phyloP scores from a whole-genome alignment of 2,329 filamentous ascomycete genomes.

The Pseudogymnoascus sp. region DNA sequence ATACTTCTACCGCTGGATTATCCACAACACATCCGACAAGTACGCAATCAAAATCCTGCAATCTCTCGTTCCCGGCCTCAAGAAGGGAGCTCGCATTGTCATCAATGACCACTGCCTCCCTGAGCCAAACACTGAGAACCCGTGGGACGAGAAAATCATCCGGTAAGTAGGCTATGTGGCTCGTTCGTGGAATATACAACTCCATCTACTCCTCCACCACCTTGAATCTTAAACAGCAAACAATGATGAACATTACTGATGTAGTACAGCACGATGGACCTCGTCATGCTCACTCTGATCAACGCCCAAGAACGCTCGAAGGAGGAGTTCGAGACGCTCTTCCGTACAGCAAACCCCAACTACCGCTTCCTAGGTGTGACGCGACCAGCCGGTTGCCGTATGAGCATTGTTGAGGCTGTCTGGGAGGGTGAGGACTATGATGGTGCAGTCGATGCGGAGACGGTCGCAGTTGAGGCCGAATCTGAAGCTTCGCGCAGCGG shows the following conservation, averaged over 20 bases:
- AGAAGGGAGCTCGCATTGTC: slow-evolving; percentile 41
- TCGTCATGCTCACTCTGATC: slow-evolving; percentile 45
- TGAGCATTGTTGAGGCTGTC: slow-evolving; percentile 44
- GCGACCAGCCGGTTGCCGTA: slow-evolving; percentile 37
- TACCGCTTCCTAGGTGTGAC: slow-evolving; percentile 41
- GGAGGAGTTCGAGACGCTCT: slow-evolving; percentile 40
- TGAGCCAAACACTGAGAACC: slow-evolving; percentile 33
- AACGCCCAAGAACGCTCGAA: slow-evolving; percentile 47
- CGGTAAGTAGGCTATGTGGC: neutral
- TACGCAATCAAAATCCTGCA: slow-evolving; percentile 37
- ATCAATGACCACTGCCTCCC: slow-evolving; percentile 42
- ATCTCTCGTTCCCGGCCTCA: slow-evolving; percentile 47
- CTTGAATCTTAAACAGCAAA: neutral
- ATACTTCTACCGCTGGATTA: slow-evolving; percentile 41
- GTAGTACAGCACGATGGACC: slow-evolving; percentile 38
- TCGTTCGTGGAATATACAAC: neutral
- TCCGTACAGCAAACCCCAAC: slow-evolving; percentile 35
- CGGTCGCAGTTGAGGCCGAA: neutral
- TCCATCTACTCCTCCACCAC: neutral
- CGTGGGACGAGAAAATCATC: slow-evolving; percentile 43
- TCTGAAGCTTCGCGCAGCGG: neutral
- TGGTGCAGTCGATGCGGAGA: neutral
- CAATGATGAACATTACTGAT: neutral
- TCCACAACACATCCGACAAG: slow-evolving; percentile 43
- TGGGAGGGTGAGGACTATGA: slow-evolving; percentile 33